phyloP scores from a whole-genome alignment of 1,284 basidiomycete species.

The Cryptococcus sp. region DNA sequence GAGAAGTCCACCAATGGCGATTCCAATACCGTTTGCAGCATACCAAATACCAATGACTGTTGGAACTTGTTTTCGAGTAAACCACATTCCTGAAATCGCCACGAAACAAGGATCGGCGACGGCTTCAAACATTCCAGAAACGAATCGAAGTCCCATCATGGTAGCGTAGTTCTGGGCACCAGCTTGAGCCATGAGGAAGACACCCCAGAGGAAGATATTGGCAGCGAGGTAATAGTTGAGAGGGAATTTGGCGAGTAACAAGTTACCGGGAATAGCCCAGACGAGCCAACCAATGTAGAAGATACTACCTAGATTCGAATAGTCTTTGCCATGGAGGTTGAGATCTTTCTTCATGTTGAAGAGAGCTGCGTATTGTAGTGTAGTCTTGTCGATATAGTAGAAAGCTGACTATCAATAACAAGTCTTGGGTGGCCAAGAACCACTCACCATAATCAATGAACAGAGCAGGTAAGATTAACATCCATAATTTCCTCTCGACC shows the following conservation, averaged over 20 bases:
- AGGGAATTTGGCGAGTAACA: slow-evolving; percentile 47
- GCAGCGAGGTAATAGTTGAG: slow-evolving; percentile 47
- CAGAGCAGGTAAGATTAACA: slow-evolving; percentile 46
- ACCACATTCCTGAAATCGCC: slow-evolving; percentile 24
- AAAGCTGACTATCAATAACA: not conserved
- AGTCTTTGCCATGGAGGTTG: slow-evolving; percentile 50
- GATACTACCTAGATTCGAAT: slow-evolving; percentile 52
- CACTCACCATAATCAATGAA: slow-evolving; percentile 45
- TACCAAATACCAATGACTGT: slow-evolving; percentile 31
- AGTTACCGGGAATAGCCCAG: slow-evolving; percentile 49
- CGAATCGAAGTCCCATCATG: slow-evolving; percentile 44
- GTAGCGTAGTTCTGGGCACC: slow-evolving; percentile 43
- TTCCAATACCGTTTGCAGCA: slow-evolving; percentile 26
- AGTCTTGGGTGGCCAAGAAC: too few species aligned
- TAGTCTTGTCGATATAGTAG: slow-evolving; percentile 24
- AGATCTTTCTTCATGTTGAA: slow-evolving; percentile 42
- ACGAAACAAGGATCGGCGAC: slow-evolving; percentile 37
- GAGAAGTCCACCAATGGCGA: slow-evolving; percentile 32
- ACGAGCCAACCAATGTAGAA: slow-evolving; percentile 52
- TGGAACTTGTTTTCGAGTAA: slow-evolving; percentile 31
- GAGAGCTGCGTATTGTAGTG: slow-evolving; percentile 24
- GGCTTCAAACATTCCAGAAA: slow-evolving; percentile 48
- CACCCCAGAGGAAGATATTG: slow-evolving; percentile 50
- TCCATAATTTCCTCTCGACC: slow-evolving; percentile 45
- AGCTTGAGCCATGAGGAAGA: slow-evolving; percentile 50